Conservation (phyloP, 2,329 filamentous ascomycete genomes). For the Chrysosporium queenslandicum region DNA sequence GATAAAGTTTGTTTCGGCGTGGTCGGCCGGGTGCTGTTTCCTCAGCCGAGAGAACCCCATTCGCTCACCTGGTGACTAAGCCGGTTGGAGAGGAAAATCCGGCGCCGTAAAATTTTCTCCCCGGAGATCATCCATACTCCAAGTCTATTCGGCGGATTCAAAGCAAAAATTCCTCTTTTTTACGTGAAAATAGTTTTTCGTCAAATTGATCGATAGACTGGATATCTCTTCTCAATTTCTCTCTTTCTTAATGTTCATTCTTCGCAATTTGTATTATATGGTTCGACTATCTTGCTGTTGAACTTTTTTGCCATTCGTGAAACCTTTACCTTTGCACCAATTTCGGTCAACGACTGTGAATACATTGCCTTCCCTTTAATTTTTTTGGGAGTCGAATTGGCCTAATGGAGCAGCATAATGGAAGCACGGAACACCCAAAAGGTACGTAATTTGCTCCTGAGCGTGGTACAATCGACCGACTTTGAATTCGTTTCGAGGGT, state of each 20-base stretch:
- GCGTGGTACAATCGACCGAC: neutral
- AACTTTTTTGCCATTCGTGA: constrained; percentile 3
- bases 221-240: constrained; percentile 11
- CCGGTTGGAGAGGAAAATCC: constrained; percentile 28
- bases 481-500: neutral
- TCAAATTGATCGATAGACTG: constrained; percentile 1
- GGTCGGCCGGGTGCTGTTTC: neutral
- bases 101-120: constrained; percentile 37
- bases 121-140: constrained; percentile 21
- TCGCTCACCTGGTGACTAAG: constrained; percentile 5
- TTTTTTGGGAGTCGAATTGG: neutral
- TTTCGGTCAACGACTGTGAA: constrained; percentile 9
- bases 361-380: constrained; percentile 1
- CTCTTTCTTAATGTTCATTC: constrained; percentile 13
- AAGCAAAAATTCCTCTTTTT: constrained; percentile 6
- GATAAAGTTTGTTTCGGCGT: neutral
- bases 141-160: constrained; percentile 12
- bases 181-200: neutral
- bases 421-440: constrained; percentile 32
- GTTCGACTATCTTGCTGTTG: constrained; percentile 3
- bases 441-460: constrained; percentile 21
- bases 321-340: constrained; percentile 2
- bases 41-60: constrained; percentile 9
- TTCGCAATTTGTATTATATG: constrained; percentile 15
- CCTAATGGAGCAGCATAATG: constrained; percentile 35